These are phyloP conservation scores for Aspergillus diversus DNA, from an alignment of 495 filamentous ascomycete genomes.

Conservation along the genomic window DNA sequence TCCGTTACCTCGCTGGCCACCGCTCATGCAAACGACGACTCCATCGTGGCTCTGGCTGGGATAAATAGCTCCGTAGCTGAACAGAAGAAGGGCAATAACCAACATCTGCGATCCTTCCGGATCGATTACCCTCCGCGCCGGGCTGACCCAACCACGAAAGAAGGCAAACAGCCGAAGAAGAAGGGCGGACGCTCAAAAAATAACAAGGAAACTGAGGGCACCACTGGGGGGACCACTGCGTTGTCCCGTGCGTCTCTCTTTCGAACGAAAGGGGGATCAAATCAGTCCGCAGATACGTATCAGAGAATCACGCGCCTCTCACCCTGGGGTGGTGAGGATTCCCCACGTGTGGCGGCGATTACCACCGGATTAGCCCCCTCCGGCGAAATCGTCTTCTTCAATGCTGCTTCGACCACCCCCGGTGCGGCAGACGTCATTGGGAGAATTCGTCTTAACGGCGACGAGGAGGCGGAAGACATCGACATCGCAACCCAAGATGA, in stretches of 20 bases:
- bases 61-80: slow-evolving; percentile 81
- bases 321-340: slow-evolving; percentile 52
- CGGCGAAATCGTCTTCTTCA: slow-evolving; percentile 79
- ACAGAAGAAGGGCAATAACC: slow-evolving; percentile 75
- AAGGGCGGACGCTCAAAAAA: slow-evolving; percentile 7
- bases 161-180: slow-evolving; percentile 18
- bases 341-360: slow-evolving; percentile 67
- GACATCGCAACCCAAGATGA: slow-evolving; percentile 67
- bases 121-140: slow-evolving; percentile 51
- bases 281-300: slow-evolving; percentile 64
- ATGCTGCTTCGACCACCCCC: slow-evolving; percentile 56
- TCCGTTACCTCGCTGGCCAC: slow-evolving; percentile 82
- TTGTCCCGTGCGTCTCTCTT: slow-evolving; percentile 67
- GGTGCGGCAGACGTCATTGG: slow-evolving; percentile 63
- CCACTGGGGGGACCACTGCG: slow-evolving; percentile 45
- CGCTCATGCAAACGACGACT: slow-evolving; percentile 56
- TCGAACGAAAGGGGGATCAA: slow-evolving; percentile 47
- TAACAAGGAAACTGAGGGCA: slow-evolving; percentile 34
- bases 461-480: slow-evolving; percentile 78
- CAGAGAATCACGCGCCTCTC: slow-evolving; percentile 78
- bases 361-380: slow-evolving; percentile 73
- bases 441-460: slow-evolving; percentile 62
- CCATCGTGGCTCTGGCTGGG: slow-evolving; percentile 73
- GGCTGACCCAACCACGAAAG: slow-evolving; percentile 6
- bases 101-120: slow-evolving; percentile 83